Evolutionary conservation across 2,329 filamentous ascomycete genomes (phyloP), one percentile per base, ranked within the genome.

Genomic region (Aspergillaceae sp.): DNA sequence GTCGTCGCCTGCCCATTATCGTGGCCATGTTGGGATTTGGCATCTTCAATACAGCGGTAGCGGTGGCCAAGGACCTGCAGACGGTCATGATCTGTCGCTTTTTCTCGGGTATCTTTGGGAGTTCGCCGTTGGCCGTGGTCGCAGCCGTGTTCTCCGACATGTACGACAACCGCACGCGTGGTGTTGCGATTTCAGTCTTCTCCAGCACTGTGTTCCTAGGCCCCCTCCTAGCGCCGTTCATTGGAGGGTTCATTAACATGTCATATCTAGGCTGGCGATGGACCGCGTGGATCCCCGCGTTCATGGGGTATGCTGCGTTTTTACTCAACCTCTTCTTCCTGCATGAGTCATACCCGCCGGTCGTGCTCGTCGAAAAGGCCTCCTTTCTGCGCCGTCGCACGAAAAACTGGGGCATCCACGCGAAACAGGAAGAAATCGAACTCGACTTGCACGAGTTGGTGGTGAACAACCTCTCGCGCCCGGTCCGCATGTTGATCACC

Each of bases 261-360:
- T 71, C 68, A 34, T 46, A 52, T 33, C 62, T 75, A 1, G 72
- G 71, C 8, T 76, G 73, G 72, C 63, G 73, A 38, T 75, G 73
- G 74, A 74, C 72, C 1, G 60, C 70, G 29, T 73, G 75, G 51
- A 69, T 77, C 28, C 66, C 66, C 3, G 64, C 68, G 0, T 69
- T 79, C 49, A 73, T 79, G 66, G 74, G 71, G 68, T 89, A 64
- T 87, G 95, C 56, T 89, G 88, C 45, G 87, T 95, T 83, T 7
- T 75, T 75, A 45, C 36, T 48, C 0, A 63, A 65, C 9, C 70
- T 73, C 3, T 58, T 53, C 9, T 75, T 77, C 52, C 63, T 78
- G 19, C 60, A 73, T 35, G 77, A 80, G 56, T 74, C 75, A 0
- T 79, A 78, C 48, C 66, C 74, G 0, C 74, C 75, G 0, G 66